Percentiles rank a stretch among this genome's conserved stretches.
These are phyloP conservation scores for Phytophthora constricta DNA, from an alignment of 352 stramenopile genomes.

Conservation along the genomic window DNA sequence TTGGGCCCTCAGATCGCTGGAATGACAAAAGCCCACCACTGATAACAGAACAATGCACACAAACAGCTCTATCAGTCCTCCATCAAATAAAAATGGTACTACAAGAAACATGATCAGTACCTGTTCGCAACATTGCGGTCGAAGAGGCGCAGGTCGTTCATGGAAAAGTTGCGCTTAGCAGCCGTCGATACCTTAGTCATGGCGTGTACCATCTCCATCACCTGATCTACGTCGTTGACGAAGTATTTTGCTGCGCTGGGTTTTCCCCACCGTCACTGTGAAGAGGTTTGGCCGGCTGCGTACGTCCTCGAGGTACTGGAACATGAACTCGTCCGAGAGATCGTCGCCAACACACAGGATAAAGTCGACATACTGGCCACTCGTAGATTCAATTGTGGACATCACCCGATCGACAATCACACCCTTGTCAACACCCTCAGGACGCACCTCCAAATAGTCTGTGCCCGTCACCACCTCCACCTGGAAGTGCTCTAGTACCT, in stretches of 20 bases:
- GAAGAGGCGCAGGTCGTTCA: constrained; percentile 84
- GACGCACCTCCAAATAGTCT: constrained; percentile 94
- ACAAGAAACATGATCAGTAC: constrained; percentile 40
- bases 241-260: constrained; percentile 97
- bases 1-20: constrained; percentile 32
- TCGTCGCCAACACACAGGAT: constrained; percentile 98
- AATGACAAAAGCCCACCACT: constrained; percentile 40
- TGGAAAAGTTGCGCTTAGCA: constrained; percentile 84
- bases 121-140: constrained; percentile 57
- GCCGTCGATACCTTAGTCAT: constrained; percentile 87
- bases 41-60: neutral
- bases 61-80: constrained; percentile 15
- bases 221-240: constrained; percentile 97
- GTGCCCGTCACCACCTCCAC: constrained; percentile 93
- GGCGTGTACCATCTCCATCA: constrained; percentile 93
- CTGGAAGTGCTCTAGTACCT: constrained; percentile 95
- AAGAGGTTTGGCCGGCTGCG: constrained; percentile 84
- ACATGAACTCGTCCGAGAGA: constrained; percentile 99
- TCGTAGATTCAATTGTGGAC: constrained; percentile 85
- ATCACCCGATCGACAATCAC: constrained; percentile 97
- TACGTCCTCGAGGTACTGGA: constrained; percentile 84
- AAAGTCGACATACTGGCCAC: constrained; percentile 93
- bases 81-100: neutral
- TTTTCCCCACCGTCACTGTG: constrained; percentile 98
- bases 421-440: constrained; percentile 98